These are phyloP conservation scores for Linnemannia zychae DNA, from an alignment of 192 early-diverging fungal genomes.

Conservation along the genomic window DNA sequence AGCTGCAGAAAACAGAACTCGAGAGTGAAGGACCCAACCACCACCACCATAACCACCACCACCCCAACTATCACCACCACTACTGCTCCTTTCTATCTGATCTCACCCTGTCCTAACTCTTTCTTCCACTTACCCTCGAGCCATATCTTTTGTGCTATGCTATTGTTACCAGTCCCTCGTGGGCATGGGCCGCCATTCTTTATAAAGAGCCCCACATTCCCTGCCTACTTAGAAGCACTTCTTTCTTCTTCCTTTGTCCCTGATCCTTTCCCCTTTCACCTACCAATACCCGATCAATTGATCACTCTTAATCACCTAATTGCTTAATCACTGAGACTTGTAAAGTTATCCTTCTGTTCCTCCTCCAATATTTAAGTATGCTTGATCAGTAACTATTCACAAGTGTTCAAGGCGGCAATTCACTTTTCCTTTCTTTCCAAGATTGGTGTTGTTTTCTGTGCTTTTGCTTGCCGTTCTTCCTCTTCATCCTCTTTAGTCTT, in stretches of 20 bases:
- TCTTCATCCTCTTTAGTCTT: neutral
- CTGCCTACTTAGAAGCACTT: neutral
- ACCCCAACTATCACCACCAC: neutral
- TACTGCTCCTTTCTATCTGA: neutral
- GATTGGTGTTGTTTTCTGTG: neutral
- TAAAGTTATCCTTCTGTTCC: neutral
- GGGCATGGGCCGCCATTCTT: too few species aligned
- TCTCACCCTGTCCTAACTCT: neutral
- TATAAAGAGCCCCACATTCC: neutral
- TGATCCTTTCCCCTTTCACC: neutral
- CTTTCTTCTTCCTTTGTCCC: neutral
- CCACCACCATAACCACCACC: neutral
- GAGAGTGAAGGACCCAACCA: neutral
- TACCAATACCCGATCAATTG: neutral
- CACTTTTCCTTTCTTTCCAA: neutral
- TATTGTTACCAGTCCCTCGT: neutral
- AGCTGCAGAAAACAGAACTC: neutral
- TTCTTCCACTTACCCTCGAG: neutral
- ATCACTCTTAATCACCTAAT: neutral
- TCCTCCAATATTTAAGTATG: neutral
- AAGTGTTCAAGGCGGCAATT: neutral
- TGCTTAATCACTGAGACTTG: neutral
- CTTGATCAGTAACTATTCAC: neutral
- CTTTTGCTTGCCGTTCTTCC: neutral
- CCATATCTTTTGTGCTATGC: neutral